Percentiles rank a stretch among this genome's conserved stretches.
phyloP scores from a whole-genome alignment of 257 asterid genomes.

The Paraleonurus japonicus region DNA sequence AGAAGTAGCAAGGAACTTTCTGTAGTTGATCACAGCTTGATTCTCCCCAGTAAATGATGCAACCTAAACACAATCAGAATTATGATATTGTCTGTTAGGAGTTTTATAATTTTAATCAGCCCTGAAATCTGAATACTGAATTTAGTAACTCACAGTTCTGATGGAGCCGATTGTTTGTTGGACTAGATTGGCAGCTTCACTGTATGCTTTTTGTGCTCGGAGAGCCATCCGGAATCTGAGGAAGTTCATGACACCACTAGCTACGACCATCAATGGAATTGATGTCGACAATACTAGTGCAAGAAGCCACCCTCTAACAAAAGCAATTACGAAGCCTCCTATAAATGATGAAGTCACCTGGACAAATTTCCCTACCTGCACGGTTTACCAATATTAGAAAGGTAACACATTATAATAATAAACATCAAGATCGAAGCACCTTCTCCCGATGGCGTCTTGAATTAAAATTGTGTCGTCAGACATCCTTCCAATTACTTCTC shows the following conservation, averaged over 20 bases:
- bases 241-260: conserved; percentile 27
- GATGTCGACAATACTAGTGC: conserved; percentile 36
- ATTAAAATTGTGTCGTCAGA: conserved; percentile 45
- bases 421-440: conserved; percentile 28
- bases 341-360: conserved; percentile 37
- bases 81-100: neutral
- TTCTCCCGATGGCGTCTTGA: conserved; percentile 59
- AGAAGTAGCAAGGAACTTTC: conserved; percentile 32
- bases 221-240: conserved; percentile 26
- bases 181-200: conserved; percentile 39
- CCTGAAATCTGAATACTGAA: neutral
- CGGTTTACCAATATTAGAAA: neutral
- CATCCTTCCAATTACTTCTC: conserved; percentile 49
- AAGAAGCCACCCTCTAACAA: conserved; percentile 48
- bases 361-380: conserved; percentile 43
- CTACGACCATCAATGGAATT: conserved; percentile 26
- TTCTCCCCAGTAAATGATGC: conserved; percentile 59
- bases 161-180: conserved; percentile 48
- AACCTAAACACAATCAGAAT: conserved; percentile 27
- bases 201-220: conserved; percentile 33
- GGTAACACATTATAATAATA: neutral
- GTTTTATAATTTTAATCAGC: neutral
- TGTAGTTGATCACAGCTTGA: conserved; percentile 36
- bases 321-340: conserved; percentile 43
- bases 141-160: conserved; percentile 40